A percentile compares a stretch with the other conserved stretches of the same genome.
Evolutionary conservation across 257 asterid genomes (phyloP).

Genomic region (Paulownia fortunei): DNA sequence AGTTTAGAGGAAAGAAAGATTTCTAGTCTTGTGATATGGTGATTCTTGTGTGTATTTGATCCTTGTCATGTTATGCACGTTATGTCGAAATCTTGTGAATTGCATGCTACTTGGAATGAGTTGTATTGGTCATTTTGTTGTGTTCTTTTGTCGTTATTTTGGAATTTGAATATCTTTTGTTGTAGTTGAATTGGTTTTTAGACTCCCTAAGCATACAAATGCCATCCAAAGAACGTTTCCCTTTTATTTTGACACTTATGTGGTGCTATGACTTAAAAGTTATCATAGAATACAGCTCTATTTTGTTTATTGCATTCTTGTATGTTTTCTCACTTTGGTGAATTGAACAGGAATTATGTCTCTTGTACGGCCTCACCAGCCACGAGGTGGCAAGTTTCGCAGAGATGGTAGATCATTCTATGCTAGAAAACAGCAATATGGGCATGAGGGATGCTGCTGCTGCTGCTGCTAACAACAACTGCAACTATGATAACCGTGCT

Average conservation of each 20-base stretch:
- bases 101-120: no score
- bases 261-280: not conserved
- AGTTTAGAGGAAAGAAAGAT: no score
- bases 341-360: slow-evolving; percentile 62
- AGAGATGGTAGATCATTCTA: slow-evolving; percentile 41
- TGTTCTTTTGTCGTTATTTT: not conserved
- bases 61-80: no score
- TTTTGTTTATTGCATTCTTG: not conserved
- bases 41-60: no score
- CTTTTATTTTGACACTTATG: not conserved
- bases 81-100: no score
- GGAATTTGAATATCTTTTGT: not conserved
- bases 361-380: slow-evolving; percentile 44
- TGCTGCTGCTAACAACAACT: slow-evolving; percentile 26
- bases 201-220: not conserved
- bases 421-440: slow-evolving; percentile 43
- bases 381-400: slow-evolving; percentile 47
- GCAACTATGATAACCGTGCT: slow-evolving; percentile 29
- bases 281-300: not conserved
- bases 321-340: slow-evolving; percentile 12
- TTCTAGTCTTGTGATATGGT: no score
- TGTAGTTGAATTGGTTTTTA: not conserved
- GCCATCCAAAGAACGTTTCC: not conserved
- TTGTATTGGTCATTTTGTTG: no score
- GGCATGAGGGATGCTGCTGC: slow-evolving; percentile 31